These are phyloP conservation scores for Rhodotorula sphaerocarpa DNA, from an alignment of 768 basidiomycete genomes.

Conservation along the genomic window DNA sequence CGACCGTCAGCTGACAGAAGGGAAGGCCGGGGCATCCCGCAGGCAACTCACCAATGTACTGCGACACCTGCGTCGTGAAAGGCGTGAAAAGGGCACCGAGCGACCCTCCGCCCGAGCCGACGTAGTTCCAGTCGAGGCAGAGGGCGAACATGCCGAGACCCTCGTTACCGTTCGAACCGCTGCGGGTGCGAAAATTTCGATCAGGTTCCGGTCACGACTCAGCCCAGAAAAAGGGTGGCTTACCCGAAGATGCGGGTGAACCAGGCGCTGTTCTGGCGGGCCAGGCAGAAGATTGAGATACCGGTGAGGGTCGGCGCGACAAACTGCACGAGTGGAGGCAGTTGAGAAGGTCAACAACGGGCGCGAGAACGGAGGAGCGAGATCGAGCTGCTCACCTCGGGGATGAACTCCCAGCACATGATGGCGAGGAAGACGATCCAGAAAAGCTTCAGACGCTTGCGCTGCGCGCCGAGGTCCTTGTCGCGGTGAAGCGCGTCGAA, in stretches of 20 bases:
- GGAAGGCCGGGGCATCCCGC: too few species aligned
- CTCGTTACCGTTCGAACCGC: conserved; percentile 34
- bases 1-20: too few species aligned
- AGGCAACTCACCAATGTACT: conserved; percentile 37
- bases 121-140: conserved; percentile 37
- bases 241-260: conserved; percentile 44
- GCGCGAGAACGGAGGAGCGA: not conserved
- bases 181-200: too few species aligned
- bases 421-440: conserved; percentile 41
- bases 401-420: conserved; percentile 34
- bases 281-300: conserved; percentile 44
- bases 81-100: conserved; percentile 41
- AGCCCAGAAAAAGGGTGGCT: too few species aligned
- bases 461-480: conserved; percentile 38
- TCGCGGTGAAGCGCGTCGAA: conserved; percentile 42
- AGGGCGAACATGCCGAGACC: conserved; percentile 39
- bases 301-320: conserved; percentile 38
- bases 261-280: conserved; percentile 38
- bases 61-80: conserved; percentile 39
- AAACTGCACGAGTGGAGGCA: too few species aligned
- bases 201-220: too few species aligned
- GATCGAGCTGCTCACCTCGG: conserved; percentile 2
- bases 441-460: conserved; percentile 40
- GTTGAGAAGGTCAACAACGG: too few species aligned
- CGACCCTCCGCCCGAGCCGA: conserved; percentile 31